Percentiles rank a stretch among this genome's conserved stretches.
Evolutionary conservation across 164 flowering plant species (phyloP).

Genomic region (Vitis rotundifolia): DNA sequence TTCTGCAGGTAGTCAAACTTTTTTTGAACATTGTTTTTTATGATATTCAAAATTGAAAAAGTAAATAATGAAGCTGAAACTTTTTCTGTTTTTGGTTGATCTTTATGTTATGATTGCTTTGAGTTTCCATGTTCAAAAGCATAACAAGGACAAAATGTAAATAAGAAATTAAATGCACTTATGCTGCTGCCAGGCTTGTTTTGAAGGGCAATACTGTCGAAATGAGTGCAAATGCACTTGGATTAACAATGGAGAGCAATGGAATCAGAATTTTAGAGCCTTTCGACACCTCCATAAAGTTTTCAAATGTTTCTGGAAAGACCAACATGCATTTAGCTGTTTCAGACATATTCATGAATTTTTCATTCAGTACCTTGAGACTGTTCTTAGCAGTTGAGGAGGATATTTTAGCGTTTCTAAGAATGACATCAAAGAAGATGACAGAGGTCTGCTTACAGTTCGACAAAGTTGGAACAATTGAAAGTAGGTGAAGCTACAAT

Average conservation of each 20-base stretch:
- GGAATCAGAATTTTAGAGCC: constrained; percentile 93
- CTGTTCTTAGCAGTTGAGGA: constrained; percentile 93
- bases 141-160: background rate
- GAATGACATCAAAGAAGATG: constrained; percentile 75
- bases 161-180: constrained; percentile 16
- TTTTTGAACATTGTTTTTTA: background rate
- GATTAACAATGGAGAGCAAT: constrained; percentile 95
- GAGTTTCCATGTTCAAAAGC: background rate
- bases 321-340: constrained; percentile 69
- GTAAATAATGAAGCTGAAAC: background rate
- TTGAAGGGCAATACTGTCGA: constrained; percentile 70
- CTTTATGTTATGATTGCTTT: background rate
- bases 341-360: constrained; percentile 92
- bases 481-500: constrained; percentile 40
- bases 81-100: background rate
- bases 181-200: constrained; percentile 63
- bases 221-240: constrained; percentile 75
- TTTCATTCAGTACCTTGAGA: constrained; percentile 87
- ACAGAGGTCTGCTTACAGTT: constrained; percentile 83
- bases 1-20: constrained; percentile 63
- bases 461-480: constrained; percentile 79
- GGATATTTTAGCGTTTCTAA: constrained; percentile 81
- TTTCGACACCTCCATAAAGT: constrained; percentile 72
- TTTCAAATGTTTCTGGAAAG: constrained; percentile 79
- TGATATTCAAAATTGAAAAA: background rate